Base-by-base conservation (phyloP, 371 early-diverging fungal species). In the Rhizomucor miehei region DNA sequence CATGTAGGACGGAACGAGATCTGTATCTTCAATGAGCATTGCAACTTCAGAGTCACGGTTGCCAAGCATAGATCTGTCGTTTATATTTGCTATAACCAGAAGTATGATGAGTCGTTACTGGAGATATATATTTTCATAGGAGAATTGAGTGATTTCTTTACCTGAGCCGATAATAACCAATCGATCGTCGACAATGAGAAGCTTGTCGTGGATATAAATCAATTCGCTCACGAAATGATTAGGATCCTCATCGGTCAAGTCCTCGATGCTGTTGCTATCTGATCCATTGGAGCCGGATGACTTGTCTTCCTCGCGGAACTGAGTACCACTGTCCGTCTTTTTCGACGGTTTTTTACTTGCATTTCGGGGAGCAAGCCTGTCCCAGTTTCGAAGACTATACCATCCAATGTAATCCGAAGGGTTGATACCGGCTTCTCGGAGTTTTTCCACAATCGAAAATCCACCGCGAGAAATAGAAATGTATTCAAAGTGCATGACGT, bases 41-140 rank as follows among this genome's bases (percentile, higher is more conserved):
- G 92, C 92, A 37, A 94, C 81, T 75, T 97, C 97, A 6, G 93
- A 90, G 62, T 97, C 97, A 52, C 95, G 88, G 57, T 84, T 85
- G 9, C 97, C 97, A 25, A 86, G 65, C 77, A 91, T 87, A 1
- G 93, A 92, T n/a, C 97, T 56, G 39, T 69, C 70, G 17, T 69
- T 69, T 38, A 77, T 64, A 50, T 77, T 77, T 11, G 78, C 78
- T 73, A 61, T 11, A 39, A 19, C 19, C 12, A 45, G 14, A 16
- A 19, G 19, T 55, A 43, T 17, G 5, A 17, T 29, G 8, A 9
- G 2, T 56, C 35, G 39, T n/a, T n/a, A n/a, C n/a, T n/a, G n/a
- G n/a, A n/a, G n/a, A n/a, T n/a, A n/a, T n/a, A n/a, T n/a, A 35
- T 49, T n/a, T 52, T 21, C 2, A 20, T 11, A 43, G 36, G 39